phyloP scores from a whole-genome alignment of 768 basidiomycete genomes.

The Rhizopogon vinicolor region DNA sequence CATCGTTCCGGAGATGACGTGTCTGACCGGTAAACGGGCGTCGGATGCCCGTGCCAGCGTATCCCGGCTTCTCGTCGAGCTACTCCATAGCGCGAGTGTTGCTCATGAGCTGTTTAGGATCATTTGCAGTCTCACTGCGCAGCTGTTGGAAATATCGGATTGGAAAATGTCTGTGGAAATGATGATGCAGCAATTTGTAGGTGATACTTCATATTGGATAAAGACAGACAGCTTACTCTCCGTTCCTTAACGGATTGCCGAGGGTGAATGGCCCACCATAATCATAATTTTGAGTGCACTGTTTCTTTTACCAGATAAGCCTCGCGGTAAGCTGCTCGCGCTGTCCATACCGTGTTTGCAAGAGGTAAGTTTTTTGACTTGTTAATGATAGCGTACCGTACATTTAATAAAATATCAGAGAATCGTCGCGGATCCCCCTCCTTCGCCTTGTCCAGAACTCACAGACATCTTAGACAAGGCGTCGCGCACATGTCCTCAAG shows the following conservation, averaged over 20 bases:
- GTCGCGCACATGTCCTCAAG: conserved; percentile 48
- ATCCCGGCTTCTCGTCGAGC: conserved; percentile 39
- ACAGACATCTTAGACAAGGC: conserved; percentile 47
- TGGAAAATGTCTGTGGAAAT: conserved; percentile 42
- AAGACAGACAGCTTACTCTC: not conserved
- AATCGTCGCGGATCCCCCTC: conserved; percentile 49
- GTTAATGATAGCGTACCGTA: not conserved
- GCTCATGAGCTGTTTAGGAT: conserved; percentile 27
- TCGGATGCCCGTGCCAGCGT: conserved; percentile 36
- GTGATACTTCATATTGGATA: conserved; percentile 10
- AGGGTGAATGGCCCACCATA: conserved; percentile 38
- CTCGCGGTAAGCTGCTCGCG: conserved; percentile 35
- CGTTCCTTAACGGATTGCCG: conserved; percentile 27
- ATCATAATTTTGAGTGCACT: conserved; percentile 38
- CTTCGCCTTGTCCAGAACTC: conserved; percentile 40
- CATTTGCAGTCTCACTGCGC: conserved; percentile 27
- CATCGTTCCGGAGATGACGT: conserved; percentile 45
- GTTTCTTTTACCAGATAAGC: conserved; percentile 44
- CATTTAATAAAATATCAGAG: conserved; percentile 33
- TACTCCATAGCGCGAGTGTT: conserved; percentile 25
- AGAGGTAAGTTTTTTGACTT: conserved; percentile 35
- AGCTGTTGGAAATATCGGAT: conserved; percentile 34
- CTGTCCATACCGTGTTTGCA: conserved; percentile 42
- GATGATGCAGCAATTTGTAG: conserved; percentile 37
- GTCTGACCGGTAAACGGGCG: conserved; percentile 26